Evolutionary conservation across 768 basidiomycete species (phyloP).

Genomic region (Chalciporus piperatus): DNA sequence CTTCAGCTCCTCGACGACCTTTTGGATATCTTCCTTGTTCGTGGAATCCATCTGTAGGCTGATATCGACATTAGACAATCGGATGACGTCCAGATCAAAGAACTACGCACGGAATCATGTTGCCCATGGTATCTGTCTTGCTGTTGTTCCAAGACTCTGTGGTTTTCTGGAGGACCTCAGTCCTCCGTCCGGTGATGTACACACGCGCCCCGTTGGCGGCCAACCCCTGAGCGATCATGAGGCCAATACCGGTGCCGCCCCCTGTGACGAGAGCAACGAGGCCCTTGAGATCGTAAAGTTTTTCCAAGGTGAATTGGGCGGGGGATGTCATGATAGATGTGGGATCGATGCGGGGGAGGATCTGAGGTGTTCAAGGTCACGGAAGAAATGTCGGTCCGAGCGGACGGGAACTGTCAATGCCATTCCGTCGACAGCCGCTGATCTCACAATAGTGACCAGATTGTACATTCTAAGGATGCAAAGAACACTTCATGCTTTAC

Average conservation of each 20-base stretch:
- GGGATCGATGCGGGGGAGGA: neutral
- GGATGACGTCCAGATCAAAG: neutral
- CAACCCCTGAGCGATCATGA: conserved; percentile 70
- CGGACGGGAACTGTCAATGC: neutral
- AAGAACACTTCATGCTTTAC: conserved; percentile 3
- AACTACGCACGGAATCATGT: conserved; percentile 55
- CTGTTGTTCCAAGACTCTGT: conserved; percentile 45
- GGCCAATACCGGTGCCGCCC: conserved; percentile 51
- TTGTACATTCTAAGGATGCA: neutral
- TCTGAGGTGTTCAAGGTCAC: neutral
- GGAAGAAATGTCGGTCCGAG: neutral
- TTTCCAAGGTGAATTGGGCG: conserved; percentile 20
- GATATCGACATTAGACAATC: conserved; percentile 1
- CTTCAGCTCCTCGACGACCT: conserved; percentile 41
- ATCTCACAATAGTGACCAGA: no score
- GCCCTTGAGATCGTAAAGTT: conserved; percentile 53
- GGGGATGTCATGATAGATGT: conserved; percentile 22
- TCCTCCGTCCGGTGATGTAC: conserved; percentile 72
- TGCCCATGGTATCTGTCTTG: conserved; percentile 39
- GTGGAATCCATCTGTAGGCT: conserved; percentile 75
- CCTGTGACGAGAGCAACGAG: conserved; percentile 51
- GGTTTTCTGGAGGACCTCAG: conserved; percentile 59
- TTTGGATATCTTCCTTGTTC: conserved; percentile 60
- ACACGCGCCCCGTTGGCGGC: conserved; percentile 78
- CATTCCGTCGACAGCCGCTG: no score